Base-by-base conservation (phyloP, 371 early-diverging fungal species). In the Haplosporangium sp. region DNA sequence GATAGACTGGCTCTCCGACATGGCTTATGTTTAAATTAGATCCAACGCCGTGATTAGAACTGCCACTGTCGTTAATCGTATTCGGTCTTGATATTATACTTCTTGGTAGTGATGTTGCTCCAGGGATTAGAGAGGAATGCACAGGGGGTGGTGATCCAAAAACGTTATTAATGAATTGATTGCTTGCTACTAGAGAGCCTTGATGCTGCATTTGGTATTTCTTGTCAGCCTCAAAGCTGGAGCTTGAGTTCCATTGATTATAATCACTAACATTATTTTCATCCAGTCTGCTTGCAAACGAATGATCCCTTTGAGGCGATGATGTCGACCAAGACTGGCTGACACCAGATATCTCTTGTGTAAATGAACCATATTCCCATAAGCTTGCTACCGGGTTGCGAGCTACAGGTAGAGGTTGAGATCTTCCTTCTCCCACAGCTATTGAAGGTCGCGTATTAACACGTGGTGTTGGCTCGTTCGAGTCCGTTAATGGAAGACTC, bases 391-490 rank as follows among this genome's bases (percentile, higher is more conserved):
- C 69, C 2, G 73, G 68, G 42, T 76, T 74, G 20, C 34, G 64
- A 37, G 11, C 45, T 9, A 39, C 61, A 9, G 62, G 35, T 7
- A 52, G 9, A 2, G 63, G 4, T 5, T 66, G 56, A 19, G 55
- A 44, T 34, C 77, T 69, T 44, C 66, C 77, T 34, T 72, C 66
- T 4, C 77, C 77, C 40, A 77, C 66, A 19, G 73, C 77, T n/a
- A 63, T 48, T 15, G 57, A 53, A 20, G 42, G 61, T 39, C 38
- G 55, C n/a, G 55, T 27, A 35, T 15, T 63, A 37, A 37, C 27
- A n/a, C 53, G 47, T 13, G 60, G 19, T 20, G 37, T 4, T 9
- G 53, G 10, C 4, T 52, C 68, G 35, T 37, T 39, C 27, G 48
- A 20, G 2, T 37, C 61, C 20, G 15, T 45, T 48, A 52, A 9